Evolutionary conservation across 257 asterid species (phyloP).

Genomic region (Jaltomata sinuosa): DNA sequence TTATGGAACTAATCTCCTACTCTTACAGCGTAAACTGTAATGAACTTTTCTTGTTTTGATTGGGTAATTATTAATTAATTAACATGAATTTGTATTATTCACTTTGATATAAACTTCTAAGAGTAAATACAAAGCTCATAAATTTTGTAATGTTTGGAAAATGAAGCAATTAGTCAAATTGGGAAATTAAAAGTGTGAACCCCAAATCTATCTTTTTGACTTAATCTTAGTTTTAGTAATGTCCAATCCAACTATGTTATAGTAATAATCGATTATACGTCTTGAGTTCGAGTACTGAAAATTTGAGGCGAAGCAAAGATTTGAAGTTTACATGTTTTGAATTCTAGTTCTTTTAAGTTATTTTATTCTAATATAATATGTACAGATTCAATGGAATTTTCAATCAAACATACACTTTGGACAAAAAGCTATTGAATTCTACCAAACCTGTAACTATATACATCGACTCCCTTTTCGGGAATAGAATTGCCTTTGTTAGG

Average conservation of each 20-base stretch:
- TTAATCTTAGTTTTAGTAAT: not conserved
- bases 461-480: not conserved
- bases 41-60: no score
- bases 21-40: no score
- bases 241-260: not conserved
- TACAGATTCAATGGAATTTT: no score
- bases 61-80: no score
- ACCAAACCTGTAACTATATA: not conserved
- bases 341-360: not conserved
- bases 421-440: not conserved
- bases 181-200: not conserved
- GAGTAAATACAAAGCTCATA: not conserved
- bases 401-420: no score
- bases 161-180: not conserved
- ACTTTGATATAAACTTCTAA: not conserved
- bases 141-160: not conserved
- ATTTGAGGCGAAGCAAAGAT: rapidly evolving
- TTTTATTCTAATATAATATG: no score
- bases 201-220: not conserved
- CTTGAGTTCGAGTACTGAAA: not conserved
- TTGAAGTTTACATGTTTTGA: not conserved
- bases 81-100: not conserved
- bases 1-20: no score
- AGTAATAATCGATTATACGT: not conserved
- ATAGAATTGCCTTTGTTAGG: not conserved